phyloP scores from a whole-genome alignment of 2,329 filamentous ascomycete species.

The Exophiala mesophila region DNA sequence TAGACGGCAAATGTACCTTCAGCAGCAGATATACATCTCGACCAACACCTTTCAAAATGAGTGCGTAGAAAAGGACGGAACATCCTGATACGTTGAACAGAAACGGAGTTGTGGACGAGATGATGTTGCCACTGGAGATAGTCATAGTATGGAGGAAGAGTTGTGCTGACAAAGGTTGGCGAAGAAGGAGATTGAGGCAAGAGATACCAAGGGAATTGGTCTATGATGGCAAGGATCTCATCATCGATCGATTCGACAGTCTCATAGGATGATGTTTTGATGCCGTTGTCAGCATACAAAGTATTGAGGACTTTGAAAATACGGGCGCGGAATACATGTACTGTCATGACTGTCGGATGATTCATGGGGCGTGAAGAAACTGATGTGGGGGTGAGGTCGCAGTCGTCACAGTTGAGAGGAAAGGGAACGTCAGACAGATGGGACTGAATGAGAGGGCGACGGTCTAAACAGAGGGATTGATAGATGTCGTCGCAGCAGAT shows the following conservation, averaged over 20 bases:
- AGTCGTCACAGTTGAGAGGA: conserved; percentile 29
- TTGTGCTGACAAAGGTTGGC: conserved; percentile 6
- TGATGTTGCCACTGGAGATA: conserved; percentile 28
- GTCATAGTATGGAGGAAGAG: conserved; percentile 18
- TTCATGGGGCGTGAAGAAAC: conserved; percentile 22
- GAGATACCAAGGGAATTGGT: conserved; percentile 28
- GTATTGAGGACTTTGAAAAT: conserved; percentile 25
- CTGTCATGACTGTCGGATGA: conserved; percentile 25
- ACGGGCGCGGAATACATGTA: conserved; percentile 21
- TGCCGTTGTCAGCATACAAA: conserved; percentile 24
- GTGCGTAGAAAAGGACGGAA: conserved; percentile 28
- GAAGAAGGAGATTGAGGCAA: conserved; percentile 16
- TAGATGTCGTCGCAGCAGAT: conserved; percentile 27
- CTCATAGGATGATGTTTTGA: conserved; percentile 24
- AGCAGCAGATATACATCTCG: conserved; percentile 18
- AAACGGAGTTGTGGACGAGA: conserved; percentile 28
- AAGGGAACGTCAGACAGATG: conserved; percentile 25
- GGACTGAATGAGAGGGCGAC: conserved; percentile 26
- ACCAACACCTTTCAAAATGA: conserved; percentile 18
- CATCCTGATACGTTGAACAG: conserved; percentile 29
- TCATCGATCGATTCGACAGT: conserved; percentile 25
- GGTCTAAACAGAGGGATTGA: conserved; percentile 29
- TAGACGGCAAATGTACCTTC: conserved; percentile 28
- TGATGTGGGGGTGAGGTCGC: conserved; percentile 24
- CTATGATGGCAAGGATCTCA: conserved; percentile 23